Percentiles rank a stretch among this genome's conserved stretches.
These are phyloP conservation scores for Fraxinus quadrangulata DNA, from an alignment of 257 asterid species.

Conservation along the genomic window DNA sequence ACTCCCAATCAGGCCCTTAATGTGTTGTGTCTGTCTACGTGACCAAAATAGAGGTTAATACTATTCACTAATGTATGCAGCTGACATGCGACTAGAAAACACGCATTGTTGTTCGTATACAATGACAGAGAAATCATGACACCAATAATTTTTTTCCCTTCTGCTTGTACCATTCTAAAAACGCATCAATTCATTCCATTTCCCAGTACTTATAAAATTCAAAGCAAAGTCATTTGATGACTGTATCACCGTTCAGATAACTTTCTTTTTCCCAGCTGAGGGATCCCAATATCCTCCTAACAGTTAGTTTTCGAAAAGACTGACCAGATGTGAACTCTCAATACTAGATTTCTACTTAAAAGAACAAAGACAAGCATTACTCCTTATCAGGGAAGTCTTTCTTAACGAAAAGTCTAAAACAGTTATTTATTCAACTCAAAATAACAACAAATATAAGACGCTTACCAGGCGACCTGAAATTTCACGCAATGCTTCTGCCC, in stretches of 20 bases:
- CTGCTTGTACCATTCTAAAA: background rate
- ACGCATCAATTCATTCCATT: background rate
- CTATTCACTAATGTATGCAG: background rate
- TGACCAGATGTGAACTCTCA: background rate
- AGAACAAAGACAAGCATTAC: constrained; percentile 9
- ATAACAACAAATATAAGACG: constrained; percentile 20
- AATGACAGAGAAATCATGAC: background rate
- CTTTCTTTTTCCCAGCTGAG: background rate
- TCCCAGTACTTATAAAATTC: background rate
- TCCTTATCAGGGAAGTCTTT: constrained; percentile 12
- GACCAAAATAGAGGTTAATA: background rate
- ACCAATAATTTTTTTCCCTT: background rate
- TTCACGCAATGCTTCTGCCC: constrained; percentile 99
- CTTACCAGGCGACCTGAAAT: constrained; percentile 99
- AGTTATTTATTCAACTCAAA: constrained; percentile 8
- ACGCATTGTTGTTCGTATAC: background rate
- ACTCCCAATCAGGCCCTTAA: no score
- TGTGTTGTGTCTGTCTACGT: background rate
- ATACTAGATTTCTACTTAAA: background rate
- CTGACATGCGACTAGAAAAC: background rate
- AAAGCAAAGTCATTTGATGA: background rate
- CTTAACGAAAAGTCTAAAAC: background rate
- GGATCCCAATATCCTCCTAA: no score
- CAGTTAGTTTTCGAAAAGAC: no score
- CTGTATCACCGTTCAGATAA: no score